These are phyloP conservation scores for Candida stauntonica DNA, from an alignment of 805 yeast genomes.

Conservation along the genomic window DNA sequence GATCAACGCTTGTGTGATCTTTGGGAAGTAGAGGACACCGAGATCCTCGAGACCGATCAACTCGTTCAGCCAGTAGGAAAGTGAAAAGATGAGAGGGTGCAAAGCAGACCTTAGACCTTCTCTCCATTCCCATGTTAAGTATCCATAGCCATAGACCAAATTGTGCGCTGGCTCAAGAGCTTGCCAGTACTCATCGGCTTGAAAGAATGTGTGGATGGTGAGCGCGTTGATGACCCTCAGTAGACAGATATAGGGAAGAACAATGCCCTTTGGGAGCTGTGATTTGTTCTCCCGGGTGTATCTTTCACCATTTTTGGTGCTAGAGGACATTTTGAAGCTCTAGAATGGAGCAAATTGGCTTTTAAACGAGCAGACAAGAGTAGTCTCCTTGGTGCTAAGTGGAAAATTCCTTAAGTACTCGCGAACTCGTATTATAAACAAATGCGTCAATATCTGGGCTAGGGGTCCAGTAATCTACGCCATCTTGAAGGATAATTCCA, in stretches of 20 bases:
- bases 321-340: too few species aligned
- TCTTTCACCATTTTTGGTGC: neutral
- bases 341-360: too few species aligned
- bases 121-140: conserved; percentile 93
- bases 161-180: conserved; percentile 87
- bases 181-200: conserved; percentile 96
- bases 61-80: conserved; percentile 35
- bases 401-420: neutral
- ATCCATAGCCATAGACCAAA: conserved; percentile 73
- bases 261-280: conserved; percentile 19
- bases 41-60: conserved; percentile 31
- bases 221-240: conserved; percentile 62
- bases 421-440: neutral
- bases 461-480: too few species aligned
- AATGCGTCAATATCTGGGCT: too few species aligned
- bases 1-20: conserved; percentile 59
- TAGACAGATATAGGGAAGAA: conserved; percentile 31
- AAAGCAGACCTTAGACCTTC: conserved; percentile 68
- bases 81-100: conserved; percentile 71
- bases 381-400: too few species aligned
- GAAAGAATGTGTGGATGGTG: conserved; percentile 72
- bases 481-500: neutral
- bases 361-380: too few species aligned
- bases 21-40: conserved; percentile 52
- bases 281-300: neutral